Conservation (phyloP, 768 basidiomycete genomes). For the Sistotremastrum niveocremeum region DNA sequence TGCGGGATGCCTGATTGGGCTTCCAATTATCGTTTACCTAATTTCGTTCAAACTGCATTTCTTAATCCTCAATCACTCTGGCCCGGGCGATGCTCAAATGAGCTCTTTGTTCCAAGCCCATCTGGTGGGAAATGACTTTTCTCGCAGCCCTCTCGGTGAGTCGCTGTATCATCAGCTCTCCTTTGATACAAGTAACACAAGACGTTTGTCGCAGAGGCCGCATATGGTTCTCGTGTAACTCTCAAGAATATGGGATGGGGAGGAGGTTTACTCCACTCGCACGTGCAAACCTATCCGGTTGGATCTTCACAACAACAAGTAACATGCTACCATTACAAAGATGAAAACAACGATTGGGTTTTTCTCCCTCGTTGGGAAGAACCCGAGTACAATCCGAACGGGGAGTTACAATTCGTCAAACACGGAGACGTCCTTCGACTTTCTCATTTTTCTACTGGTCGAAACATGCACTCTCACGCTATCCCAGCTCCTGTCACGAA, state of each 20-base stretch:
- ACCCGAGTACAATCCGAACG: constrained; percentile 48
- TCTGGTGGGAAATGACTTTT: constrained; percentile 86
- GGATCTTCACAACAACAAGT: constrained; percentile 94
- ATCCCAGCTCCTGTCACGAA: constrained; percentile 84
- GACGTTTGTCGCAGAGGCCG: constrained; percentile 44
- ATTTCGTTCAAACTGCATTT: constrained; percentile 94
- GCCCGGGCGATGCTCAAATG: constrained; percentile 98
- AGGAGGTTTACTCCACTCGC: constrained; percentile 92
- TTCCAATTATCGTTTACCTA: constrained; percentile 91
- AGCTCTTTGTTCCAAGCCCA: constrained; percentile 97
- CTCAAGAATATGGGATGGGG: constrained; percentile 98
- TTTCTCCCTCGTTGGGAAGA: constrained; percentile 76
- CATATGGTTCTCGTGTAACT: constrained; percentile 80
- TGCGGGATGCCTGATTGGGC: constrained; percentile 67
- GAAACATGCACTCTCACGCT: constrained; percentile 87
- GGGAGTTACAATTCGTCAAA: constrained; percentile 51
- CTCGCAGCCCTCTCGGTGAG: constrained; percentile 76
- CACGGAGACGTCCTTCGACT: constrained; percentile 74
- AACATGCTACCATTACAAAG: constrained; percentile 99
- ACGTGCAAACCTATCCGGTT: constrained; percentile 86
- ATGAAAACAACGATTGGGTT: constrained; percentile 89
- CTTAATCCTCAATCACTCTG: constrained; percentile 82
- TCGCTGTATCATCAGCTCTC: constrained; percentile 1
- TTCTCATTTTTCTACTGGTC: constrained; percentile 65
- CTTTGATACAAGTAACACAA: background rate